Evolutionary conservation across 306 rosid species (phyloP).

Genomic region (Lablab purpureus): DNA sequence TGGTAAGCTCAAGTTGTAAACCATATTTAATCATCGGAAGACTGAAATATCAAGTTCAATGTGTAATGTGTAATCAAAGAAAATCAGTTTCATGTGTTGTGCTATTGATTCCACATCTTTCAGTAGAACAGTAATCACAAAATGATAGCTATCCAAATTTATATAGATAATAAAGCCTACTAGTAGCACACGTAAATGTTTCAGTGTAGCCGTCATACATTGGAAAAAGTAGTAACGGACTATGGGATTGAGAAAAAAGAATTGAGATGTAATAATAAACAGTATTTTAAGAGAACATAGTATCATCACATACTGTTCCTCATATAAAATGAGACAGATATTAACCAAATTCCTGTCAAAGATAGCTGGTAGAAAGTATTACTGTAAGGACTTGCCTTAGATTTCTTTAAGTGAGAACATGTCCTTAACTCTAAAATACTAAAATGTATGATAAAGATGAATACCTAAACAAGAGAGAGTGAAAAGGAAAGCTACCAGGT

Average conservation of each 20-base stretch:
- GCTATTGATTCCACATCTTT: neutral
- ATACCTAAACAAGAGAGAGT: neutral
- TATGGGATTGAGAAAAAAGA: neutral
- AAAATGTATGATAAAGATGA: slow-evolving; percentile 3
- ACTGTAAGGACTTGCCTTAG: neutral
- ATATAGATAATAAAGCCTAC: neutral
- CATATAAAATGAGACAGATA: neutral
- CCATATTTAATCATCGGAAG: slow-evolving; percentile 12
- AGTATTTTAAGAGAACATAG: neutral
- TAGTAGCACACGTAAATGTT: neutral
- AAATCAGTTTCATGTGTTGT: neutral
- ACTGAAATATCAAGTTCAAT: slow-evolving; percentile 15
- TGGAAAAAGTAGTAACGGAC: neutral
- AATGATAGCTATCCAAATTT: neutral
- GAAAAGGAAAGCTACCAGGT: slow-evolving; percentile 61
- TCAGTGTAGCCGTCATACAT: neutral
- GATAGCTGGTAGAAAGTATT: slow-evolving; percentile 12
- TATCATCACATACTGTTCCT: neutral
- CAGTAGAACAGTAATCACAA: neutral
- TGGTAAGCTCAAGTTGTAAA: slow-evolving; percentile 16
- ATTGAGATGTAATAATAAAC: neutral
- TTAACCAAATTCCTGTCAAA: neutral
- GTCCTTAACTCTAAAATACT: neutral
- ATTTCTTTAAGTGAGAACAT: neutral
- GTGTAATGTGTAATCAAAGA: neutral